phyloP scores from a whole-genome alignment of 2,329 filamentous ascomycete genomes.

The Sporothrix curviconia region DNA sequence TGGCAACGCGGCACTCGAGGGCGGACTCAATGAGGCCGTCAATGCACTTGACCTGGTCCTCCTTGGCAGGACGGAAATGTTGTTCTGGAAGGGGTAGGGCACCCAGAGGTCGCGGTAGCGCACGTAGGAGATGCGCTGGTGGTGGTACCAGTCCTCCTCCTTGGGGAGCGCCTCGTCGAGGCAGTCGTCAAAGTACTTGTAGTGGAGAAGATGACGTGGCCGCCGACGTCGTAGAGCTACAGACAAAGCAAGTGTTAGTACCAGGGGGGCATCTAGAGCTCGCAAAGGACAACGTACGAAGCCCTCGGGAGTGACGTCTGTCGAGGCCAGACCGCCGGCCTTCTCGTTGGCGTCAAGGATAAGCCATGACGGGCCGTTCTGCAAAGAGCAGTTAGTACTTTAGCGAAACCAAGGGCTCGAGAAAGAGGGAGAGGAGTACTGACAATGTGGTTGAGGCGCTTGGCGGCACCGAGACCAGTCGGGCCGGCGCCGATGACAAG shows the following conservation, averaged over 20 bases:
- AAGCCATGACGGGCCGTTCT: conserved; percentile 93
- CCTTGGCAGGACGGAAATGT: conserved; percentile 96
- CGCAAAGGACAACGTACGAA: conserved; percentile 65
- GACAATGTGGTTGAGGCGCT: conserved; percentile 95
- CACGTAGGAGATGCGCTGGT: conserved; percentile 98
- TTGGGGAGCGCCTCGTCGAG: conserved; percentile 94
- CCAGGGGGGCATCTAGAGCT: neutral
- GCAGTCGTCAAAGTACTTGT: conserved; percentile 99
- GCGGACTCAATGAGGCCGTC: conserved; percentile 95
- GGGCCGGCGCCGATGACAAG: conserved; percentile 97
- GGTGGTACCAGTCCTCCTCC: conserved; percentile 90
- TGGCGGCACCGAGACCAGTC: conserved; percentile 94
- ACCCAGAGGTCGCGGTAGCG: conserved; percentile 96
- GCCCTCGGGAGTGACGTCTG: conserved; percentile 89
- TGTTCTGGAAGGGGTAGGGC: conserved; percentile 99
- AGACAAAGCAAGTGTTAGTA: conserved; percentile 3
- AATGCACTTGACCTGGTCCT: conserved; percentile 90
- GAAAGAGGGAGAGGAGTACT: conserved; percentile 27
- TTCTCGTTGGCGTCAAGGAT: conserved; percentile 89
- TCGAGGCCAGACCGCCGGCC: conserved; percentile 91
- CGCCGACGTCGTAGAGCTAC: conserved; percentile 95
- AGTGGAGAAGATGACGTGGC: conserved; percentile 99
- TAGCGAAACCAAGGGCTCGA: neutral
- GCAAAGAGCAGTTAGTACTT: conserved; percentile 12
- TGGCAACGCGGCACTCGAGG: conserved; percentile 76